A percentile compares a stretch with the other conserved stretches of the same genome.
phyloP scores from a whole-genome alignment of 1,284 basidiomycete genomes.

The Moesziomyces sp. region DNA sequence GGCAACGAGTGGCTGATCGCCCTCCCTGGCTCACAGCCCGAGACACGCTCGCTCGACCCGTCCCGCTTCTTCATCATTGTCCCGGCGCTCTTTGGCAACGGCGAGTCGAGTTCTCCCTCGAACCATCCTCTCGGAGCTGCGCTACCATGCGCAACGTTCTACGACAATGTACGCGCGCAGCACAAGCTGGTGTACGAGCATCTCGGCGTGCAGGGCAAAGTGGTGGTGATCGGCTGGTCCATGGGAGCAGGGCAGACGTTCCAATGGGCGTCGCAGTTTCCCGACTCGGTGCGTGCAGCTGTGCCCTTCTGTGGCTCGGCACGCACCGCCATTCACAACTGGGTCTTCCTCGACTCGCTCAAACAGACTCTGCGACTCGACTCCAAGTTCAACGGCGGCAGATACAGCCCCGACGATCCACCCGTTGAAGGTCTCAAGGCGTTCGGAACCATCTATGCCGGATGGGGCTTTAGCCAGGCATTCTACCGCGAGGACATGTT shows the following conservation, averaged over 20 bases:
- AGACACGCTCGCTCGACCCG: constrained; percentile 38
- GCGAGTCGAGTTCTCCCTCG: constrained; percentile 47
- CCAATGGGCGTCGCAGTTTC: constrained; percentile 53
- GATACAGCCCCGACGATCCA: constrained; percentile 25
- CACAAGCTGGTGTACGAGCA: constrained; percentile 40
- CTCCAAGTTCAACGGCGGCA: constrained; percentile 21
- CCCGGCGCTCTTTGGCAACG: constrained; percentile 58
- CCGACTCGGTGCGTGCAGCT: constrained; percentile 33
- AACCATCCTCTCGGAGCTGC: constrained; percentile 37
- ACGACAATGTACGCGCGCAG: constrained; percentile 52
- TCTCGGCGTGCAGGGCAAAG: constrained; percentile 30
- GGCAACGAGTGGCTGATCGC: constrained; percentile 53
- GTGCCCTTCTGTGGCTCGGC: constrained; percentile 57
- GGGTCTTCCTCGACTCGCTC: constrained; percentile 50
- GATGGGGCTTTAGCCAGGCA: constrained; percentile 53
- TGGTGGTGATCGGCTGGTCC: constrained; percentile 42
- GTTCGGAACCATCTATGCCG: constrained; percentile 52
- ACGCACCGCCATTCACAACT: constrained; percentile 48
- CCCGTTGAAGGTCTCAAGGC: constrained; percentile 46
- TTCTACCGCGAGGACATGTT: constrained; percentile 50
- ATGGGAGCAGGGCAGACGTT: constrained; percentile 54
- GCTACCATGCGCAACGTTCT: constrained; percentile 40
- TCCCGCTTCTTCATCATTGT: constrained; percentile 56
- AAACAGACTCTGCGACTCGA: constrained; percentile 29
- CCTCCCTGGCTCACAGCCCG: constrained; percentile 11